Percentiles rank a stretch among this genome's conserved stretches.
Evolutionary conservation across 208 protist species (phyloP).

Genomic region (Leishmania martiniquensis): DNA sequence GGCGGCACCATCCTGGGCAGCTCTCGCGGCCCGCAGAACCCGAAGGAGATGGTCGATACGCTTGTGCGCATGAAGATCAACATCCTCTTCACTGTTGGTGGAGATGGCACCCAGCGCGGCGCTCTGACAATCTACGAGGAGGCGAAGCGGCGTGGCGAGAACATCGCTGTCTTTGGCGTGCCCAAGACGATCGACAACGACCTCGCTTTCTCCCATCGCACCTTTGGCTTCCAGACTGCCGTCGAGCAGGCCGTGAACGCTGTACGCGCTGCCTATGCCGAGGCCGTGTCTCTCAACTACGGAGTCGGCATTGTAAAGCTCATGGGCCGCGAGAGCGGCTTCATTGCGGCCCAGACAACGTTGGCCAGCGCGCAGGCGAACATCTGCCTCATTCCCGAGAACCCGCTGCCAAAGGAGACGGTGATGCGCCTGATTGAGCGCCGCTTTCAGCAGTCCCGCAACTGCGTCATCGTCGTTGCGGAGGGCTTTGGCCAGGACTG

Average conservation of each 20-base stretch:
- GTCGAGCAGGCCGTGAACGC: conserved; percentile 90
- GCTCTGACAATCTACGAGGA: conserved; percentile 83
- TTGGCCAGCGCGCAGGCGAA: conserved; percentile 91
- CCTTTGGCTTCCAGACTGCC: conserved; percentile 96
- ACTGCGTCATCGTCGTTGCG: conserved; percentile 95
- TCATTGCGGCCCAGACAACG: conserved; percentile 94
- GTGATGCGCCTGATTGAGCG: conserved; percentile 84
- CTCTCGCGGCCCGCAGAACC: conserved; percentile 88
- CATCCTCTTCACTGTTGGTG: conserved; percentile 94
- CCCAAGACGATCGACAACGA: conserved; percentile 98
- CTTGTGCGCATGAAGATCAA: conserved; percentile 86
- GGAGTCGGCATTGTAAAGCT: conserved; percentile 96
- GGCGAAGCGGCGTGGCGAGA: conserved; percentile 69
- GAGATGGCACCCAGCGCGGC: conserved; percentile 95
- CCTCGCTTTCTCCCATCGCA: conserved; percentile 92
- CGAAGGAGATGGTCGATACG: conserved; percentile 93
- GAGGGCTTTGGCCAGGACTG: conserved; percentile 95
- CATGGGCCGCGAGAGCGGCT: conserved; percentile 95
- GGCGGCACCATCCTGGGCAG: conserved; percentile 94
- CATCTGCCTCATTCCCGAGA: conserved; percentile 94
- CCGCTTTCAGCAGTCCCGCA: conserved; percentile 72
- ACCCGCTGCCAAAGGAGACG: conserved; percentile 80
- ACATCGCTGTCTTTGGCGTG: conserved; percentile 94
- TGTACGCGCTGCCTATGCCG: conserved; percentile 91
- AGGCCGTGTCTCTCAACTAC: conserved; percentile 89